phyloP scores from a whole-genome alignment of 2,329 filamentous ascomycete species.

The Apiospora saccharicola region DNA sequence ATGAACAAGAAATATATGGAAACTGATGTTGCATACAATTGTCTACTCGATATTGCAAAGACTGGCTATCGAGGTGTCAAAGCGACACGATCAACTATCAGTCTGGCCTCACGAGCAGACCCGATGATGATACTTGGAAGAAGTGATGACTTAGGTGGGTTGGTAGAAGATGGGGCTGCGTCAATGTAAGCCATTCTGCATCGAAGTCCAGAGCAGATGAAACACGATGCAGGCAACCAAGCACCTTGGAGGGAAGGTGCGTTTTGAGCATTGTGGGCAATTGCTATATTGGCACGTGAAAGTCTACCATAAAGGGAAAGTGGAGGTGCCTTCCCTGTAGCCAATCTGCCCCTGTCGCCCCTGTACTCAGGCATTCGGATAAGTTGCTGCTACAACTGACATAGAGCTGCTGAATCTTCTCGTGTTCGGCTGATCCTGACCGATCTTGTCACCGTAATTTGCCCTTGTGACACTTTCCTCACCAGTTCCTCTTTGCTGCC shows the following conservation, averaged over 20 bases:
- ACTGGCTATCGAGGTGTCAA: not conserved
- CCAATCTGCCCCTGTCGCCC: no score
- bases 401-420: not conserved
- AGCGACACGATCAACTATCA: not conserved
- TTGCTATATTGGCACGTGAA: not conserved
- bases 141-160: not conserved
- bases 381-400: no score
- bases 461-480: not conserved
- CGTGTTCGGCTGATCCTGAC: not conserved
- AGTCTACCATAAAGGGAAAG: not conserved
- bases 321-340: not conserved
- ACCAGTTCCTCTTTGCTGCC: not conserved
- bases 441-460: not conserved
- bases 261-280: not conserved
- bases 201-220: not conserved
- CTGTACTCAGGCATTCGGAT: no score
- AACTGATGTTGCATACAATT: not conserved
- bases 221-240: not conserved
- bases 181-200: not conserved
- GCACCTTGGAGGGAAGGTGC: not conserved
- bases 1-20: not conserved
- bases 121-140: not conserved
- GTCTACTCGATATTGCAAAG: not conserved
- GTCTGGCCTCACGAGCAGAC: slow-evolving; percentile 3
- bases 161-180: not conserved